phyloP scores from a whole-genome alignment of 768 basidiomycete species.

The Xerocomus brunneocitrinus region DNA sequence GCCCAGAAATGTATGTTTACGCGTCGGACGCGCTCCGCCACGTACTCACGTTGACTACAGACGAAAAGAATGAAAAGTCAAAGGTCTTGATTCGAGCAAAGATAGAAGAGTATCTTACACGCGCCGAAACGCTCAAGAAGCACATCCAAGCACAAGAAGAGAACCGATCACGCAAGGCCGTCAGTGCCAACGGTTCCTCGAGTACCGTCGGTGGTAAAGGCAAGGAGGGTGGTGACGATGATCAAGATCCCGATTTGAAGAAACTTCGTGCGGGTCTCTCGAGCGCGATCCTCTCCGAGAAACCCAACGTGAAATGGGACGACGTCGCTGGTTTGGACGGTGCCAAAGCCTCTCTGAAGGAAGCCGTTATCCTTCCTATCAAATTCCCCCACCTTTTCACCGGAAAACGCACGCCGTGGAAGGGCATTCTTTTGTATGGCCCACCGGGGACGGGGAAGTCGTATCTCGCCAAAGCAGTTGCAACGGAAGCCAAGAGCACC shows the following conservation, averaged over 20 bases:
- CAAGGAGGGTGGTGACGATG: constrained; percentile 54
- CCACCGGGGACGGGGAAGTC: constrained; percentile 98
- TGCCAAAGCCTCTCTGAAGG: constrained; percentile 94
- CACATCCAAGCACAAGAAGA: constrained; percentile 66
- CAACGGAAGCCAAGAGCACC: constrained; percentile 98
- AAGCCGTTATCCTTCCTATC: constrained; percentile 98
- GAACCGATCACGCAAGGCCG: constrained; percentile 44
- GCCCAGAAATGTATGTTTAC: constrained; percentile 73
- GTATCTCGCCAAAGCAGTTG: constrained; percentile 96
- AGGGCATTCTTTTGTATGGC: constrained; percentile 92
- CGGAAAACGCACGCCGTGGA: constrained; percentile 97
- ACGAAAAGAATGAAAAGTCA: constrained; percentile 93
- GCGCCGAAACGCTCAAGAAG: constrained; percentile 88
- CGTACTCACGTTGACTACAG: constrained; percentile 13
- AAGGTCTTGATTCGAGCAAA: constrained; percentile 82
- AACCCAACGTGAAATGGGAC: constrained; percentile 96
- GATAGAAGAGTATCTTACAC: constrained; percentile 85
- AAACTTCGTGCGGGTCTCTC: constrained; percentile 90
- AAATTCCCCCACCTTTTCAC: constrained; percentile 99
- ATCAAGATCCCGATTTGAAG: constrained; percentile 88
- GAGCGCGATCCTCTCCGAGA: constrained; percentile 87
- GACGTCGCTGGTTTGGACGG: constrained; percentile 96
- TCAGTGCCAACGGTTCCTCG: constrained; percentile 46
- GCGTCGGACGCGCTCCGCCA: too few species aligned
- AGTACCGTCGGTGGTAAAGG: constrained; percentile 42